Evolutionary conservation across 345 rosid genomes (phyloP).

Genomic region (Lepidium aucheri): DNA sequence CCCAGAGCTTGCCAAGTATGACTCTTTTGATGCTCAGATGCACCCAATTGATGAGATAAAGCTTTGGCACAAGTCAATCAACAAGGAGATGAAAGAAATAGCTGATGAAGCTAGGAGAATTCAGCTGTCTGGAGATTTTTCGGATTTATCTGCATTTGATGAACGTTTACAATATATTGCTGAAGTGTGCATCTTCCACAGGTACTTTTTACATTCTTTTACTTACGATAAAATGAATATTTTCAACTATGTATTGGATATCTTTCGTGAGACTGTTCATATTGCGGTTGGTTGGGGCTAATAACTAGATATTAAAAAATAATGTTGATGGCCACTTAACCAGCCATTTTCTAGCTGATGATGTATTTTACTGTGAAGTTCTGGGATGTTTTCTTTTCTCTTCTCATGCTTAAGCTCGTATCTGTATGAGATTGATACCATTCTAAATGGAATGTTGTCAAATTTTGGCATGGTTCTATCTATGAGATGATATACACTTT

Average conservation of each 20-base stretch:
- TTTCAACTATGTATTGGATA: background rate
- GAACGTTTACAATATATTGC: constrained; percentile 81
- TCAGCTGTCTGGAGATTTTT: constrained; percentile 66
- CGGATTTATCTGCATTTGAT: constrained; percentile 61
- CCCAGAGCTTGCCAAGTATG: constrained; percentile 35
- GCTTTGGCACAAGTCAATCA: constrained; percentile 88
- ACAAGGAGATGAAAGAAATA: constrained; percentile 66
- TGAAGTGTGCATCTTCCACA: constrained; percentile 87
- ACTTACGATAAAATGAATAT: background rate
- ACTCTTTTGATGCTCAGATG: constrained; percentile 26
- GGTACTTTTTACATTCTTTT: constrained; percentile 36
- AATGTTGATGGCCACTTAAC: background rate
- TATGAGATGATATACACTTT: constrained; percentile 14
- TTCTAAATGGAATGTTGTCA: background rate
- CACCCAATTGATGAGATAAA: constrained; percentile 80
- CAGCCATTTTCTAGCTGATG: background rate
- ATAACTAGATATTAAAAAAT: background rate
- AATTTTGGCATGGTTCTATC: background rate
- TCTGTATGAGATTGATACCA: constrained; percentile 9
- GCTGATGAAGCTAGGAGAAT: constrained; percentile 81
- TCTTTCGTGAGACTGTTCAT: background rate
- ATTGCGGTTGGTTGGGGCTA: background rate
- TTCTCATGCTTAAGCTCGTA: constrained; percentile 3
- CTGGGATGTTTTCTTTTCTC: constrained; percentile 7
- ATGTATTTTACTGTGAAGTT: constrained; percentile 2